Conservation (phyloP, 2,329 filamentous ascomycete species). For the Ophiostoma triangulosporum region DNA sequence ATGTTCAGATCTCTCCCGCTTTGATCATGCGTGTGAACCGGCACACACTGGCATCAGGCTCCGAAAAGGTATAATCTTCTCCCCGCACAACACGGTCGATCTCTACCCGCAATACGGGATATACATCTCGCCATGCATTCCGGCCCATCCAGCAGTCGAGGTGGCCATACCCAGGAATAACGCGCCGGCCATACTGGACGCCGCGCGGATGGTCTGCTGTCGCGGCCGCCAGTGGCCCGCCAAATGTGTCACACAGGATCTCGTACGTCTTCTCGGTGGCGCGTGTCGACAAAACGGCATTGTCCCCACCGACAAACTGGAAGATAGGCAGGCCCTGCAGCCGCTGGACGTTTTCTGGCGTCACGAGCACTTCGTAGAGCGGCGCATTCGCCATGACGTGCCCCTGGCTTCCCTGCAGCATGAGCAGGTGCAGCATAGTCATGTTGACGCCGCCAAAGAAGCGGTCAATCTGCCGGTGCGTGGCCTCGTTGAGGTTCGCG, state of each 20-base stretch:
- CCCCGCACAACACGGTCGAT: conserved; percentile 38
- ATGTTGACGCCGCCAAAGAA: conserved; percentile 52
- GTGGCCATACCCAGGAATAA: conserved; percentile 46
- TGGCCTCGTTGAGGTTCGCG: conserved; percentile 50
- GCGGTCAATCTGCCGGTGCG: conserved; percentile 45
- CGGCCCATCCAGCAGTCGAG: conserved; percentile 50
- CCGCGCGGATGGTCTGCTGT: conserved; percentile 6
- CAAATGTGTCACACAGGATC: conserved; percentile 37
- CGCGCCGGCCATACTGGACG: conserved; percentile 31
- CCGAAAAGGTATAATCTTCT: conserved; percentile 26
- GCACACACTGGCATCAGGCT: conserved; percentile 29
- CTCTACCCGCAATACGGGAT: conserved; percentile 40
- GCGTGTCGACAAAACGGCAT: conserved; percentile 40
- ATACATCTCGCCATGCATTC: conserved; percentile 45
- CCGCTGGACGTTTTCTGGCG: conserved; percentile 31
- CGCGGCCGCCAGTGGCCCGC: conserved; percentile 14
- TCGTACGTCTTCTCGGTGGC: conserved; percentile 41
- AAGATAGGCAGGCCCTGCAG: conserved; percentile 41
- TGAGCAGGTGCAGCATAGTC: conserved; percentile 41
- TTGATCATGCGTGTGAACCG: conserved; percentile 28
- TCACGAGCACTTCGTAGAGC: conserved; percentile 32
- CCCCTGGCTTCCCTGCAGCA: conserved; percentile 39
- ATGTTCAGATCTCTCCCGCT: conserved; percentile 22
- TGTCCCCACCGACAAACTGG: conserved; percentile 42
- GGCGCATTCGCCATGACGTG: conserved; percentile 39